Evolutionary conservation across 495 filamentous ascomycete genomes (phyloP), one percentile per base, ranked within the genome.

Genomic region (Podospora pseudoanserina): DNA sequence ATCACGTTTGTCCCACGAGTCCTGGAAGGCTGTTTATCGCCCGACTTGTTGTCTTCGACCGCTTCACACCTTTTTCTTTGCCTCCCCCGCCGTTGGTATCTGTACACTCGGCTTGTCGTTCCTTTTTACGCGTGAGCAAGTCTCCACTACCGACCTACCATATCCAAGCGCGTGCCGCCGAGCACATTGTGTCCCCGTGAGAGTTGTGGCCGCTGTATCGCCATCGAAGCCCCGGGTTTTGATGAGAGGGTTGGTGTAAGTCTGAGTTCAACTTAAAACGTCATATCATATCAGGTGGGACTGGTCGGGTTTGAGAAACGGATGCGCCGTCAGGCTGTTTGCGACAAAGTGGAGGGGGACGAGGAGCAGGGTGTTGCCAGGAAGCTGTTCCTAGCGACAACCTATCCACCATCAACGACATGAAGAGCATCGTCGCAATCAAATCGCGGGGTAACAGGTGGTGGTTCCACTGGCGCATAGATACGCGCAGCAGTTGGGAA

Each of bases 61-160:
- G 27, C 57, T 16, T 54, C 56, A 23, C 6, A 19, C 7, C 6
- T 55, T 65, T 67, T 62, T 34, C 27, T 54, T 69, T 64, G 64
- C 16, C 30, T 65, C 59, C 53, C 18, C 44, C 63, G 59, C 56
- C 16, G 62, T 55, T 54, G 32, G 53, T 63, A 58, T 66, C 49
- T 56, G 27, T 28, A 67, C 18, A 61, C 32, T 65, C 63, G 23
- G 28, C 30, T 60, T 44, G 34, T 32, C 61, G 53, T 69, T 64
- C 44, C 20, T 58, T 64, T 60, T 64, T 67, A 63, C 65, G 65
- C 30, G 57, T 60, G 68, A 67, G 65, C 70, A 65, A 70, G 70
- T 70, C 70, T 72, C 70, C 65, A 68, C 68, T 54, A 39, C 63
- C 7, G 23, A 58, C 55, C n/a, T 26, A 58, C n/a, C 55, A 20